Evolutionary conservation across 768 basidiomycete species (phyloP), one percentile per base, ranked within the genome.

Genomic region (Fistulinella prunicolor): DNA sequence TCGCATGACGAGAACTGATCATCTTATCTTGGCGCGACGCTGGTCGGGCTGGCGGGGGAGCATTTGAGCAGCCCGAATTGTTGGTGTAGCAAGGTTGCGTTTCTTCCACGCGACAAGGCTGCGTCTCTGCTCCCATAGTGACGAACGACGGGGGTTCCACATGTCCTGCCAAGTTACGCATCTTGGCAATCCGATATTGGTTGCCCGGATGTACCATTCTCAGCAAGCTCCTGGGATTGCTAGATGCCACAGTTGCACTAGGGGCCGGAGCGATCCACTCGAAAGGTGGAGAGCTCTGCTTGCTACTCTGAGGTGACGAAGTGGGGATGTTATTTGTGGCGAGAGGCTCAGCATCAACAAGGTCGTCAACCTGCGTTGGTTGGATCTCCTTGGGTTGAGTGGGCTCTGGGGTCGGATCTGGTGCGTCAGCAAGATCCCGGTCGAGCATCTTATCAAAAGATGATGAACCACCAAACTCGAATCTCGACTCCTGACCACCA

Each of bases 381-480:
- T 53, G 49, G 13, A 41, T 40, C n/a, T 46, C 42, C 17, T 35
- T 39, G n/a, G n/a, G n/a, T n/a, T n/a, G n/a, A 12, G 57, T 45
- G 6, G 57, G 46, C n/a, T 55, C 60, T 22, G 56, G 57, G 34
- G 60, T 56, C 9, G 61, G 55, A 40, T 59, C 62, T 22, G 57
- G 54, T 44, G 49, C 48, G 32, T 49, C 65, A 50, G 28, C 40
- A 24, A 62, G 60, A 42, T 60, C 66, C 47, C 65, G 73, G 55
- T 66, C 67, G 28, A 73, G 60, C 49, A 72, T 60, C 26, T 66
- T 63, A 45, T 70, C 69, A 45, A 71, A 73, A 19, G 70, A 75
- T 2, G 75, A 76, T 21, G 72, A 65, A 24, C 69, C 69, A 49
- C 65, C 62, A 42, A 73, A 73, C 48, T 70, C 59, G 54, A 67